Conservation (phyloP, 768 basidiomycete species). For the Sistotremastrum suecicum region DNA sequence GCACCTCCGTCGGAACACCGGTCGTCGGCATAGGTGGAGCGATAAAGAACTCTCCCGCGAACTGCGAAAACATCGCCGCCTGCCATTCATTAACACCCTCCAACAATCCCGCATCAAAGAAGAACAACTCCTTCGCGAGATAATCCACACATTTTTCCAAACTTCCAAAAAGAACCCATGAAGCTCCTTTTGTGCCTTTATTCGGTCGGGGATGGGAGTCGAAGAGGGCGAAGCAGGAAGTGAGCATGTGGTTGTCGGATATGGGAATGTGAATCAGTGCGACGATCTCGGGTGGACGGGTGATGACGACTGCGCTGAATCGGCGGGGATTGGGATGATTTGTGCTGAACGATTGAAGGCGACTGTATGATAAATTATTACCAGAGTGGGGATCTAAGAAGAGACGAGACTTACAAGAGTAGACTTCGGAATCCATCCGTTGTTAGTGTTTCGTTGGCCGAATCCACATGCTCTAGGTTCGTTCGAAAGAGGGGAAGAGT, state of each 20-base stretch:
- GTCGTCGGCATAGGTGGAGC: slow-evolving; percentile 7
- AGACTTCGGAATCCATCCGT: slow-evolving; percentile 24
- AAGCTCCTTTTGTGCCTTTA: slow-evolving; percentile 44
- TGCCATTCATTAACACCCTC: slow-evolving; percentile 44
- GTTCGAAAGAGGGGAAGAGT: slow-evolving; percentile 33
- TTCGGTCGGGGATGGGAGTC: slow-evolving; percentile 50
- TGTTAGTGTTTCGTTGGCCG: slow-evolving; percentile 24
- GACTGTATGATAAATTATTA: neutral
- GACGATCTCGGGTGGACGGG: slow-evolving; percentile 59
- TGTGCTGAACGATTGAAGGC: slow-evolving; percentile 10
- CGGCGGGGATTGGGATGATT: slow-evolving; percentile 10
- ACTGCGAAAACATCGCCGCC: slow-evolving; percentile 45
- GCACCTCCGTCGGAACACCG: too few species aligned
- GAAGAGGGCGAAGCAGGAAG: slow-evolving; percentile 41
- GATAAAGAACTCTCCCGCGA: slow-evolving; percentile 42
- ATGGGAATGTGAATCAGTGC: slow-evolving; percentile 29
- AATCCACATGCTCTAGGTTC: slow-evolving; percentile 21
- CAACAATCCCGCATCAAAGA: slow-evolving; percentile 30
- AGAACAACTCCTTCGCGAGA: slow-evolving; percentile 32
- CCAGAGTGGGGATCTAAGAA: neutral
- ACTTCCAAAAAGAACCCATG: slow-evolving; percentile 38
- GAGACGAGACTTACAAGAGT: slow-evolving; percentile 13
- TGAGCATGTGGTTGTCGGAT: neutral
- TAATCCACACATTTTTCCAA: slow-evolving; percentile 28
- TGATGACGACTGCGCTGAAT: slow-evolving; percentile 37